Percentiles rank a stretch among this genome's conserved stretches.
phyloP scores from a whole-genome alignment of 176 grass and related monocot genomes.

The Secale cereale region DNA sequence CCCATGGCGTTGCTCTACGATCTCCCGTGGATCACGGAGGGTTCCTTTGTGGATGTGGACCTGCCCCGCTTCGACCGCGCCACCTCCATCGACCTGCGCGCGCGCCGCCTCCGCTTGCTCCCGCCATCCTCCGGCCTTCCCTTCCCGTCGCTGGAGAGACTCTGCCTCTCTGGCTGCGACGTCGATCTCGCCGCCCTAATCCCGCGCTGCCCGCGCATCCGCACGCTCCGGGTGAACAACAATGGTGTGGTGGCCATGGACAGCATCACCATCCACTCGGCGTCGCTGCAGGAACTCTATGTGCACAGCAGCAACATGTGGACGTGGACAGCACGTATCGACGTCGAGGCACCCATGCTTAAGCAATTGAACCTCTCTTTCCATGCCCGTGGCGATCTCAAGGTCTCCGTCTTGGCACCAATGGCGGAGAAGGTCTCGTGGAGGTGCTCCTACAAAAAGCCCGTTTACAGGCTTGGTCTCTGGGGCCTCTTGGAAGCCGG shows the following conservation, averaged over 20 bases:
- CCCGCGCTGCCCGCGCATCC: background rate
- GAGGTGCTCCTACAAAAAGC: background rate
- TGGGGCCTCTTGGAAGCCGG: background rate
- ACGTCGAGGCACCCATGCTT: background rate
- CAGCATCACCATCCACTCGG: background rate
- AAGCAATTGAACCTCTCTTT: background rate
- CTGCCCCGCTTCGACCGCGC: background rate
- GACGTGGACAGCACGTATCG: background rate
- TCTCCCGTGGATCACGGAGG: no score
- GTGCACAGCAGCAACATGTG: background rate
- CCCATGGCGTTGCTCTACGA: no score
- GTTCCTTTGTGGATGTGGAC: background rate
- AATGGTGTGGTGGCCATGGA: no score
- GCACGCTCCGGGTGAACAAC: background rate
- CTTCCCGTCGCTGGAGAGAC: background rate
- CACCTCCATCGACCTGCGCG: background rate
- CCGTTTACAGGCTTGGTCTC: background rate
- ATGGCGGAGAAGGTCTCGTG: background rate
- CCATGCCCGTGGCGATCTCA: background rate
- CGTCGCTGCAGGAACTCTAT: background rate
- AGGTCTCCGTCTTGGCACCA: background rate
- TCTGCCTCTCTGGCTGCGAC: background rate
- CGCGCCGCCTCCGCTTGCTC: background rate
- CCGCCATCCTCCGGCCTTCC: background rate
- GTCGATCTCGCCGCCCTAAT: background rate